Percentiles rank a stretch among this genome's conserved stretches.
phyloP scores from a whole-genome alignment of 352 stramenopile species.

The Pythium biforme region DNA sequence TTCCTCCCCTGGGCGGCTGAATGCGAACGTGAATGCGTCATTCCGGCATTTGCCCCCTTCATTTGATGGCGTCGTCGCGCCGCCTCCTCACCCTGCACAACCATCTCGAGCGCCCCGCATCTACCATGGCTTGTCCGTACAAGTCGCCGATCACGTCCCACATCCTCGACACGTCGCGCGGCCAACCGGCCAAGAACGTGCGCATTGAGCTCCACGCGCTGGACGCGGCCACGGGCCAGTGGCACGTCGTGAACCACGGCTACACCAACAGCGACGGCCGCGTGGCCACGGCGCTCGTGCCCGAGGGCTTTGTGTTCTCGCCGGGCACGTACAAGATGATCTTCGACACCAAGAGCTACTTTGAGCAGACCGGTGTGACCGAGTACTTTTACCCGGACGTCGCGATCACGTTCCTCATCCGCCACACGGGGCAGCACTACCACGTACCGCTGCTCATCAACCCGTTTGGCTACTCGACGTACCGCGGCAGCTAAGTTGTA shows the following conservation, averaged over 20 bases:
- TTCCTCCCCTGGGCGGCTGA: slow-evolving; percentile 18
- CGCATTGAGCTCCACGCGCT: slow-evolving; percentile 64
- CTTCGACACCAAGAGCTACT: slow-evolving; percentile 84
- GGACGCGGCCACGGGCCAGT: slow-evolving; percentile 28
- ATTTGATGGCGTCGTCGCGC: slow-evolving; percentile 21
- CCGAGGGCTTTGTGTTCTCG: slow-evolving; percentile 36
- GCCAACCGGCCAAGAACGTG: slow-evolving; percentile 66
- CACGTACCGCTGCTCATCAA: slow-evolving; percentile 90
- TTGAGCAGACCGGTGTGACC: slow-evolving; percentile 49
- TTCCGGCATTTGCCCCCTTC: neutral
- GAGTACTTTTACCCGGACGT: slow-evolving; percentile 90
- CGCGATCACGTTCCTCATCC: slow-evolving; percentile 75
- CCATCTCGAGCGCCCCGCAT: slow-evolving; percentile 24
- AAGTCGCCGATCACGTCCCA: slow-evolving; percentile 83
- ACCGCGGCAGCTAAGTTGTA: slow-evolving; percentile 71
- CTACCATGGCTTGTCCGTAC: slow-evolving; percentile 29
- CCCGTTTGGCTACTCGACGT: slow-evolving; percentile 89
- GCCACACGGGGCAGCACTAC: slow-evolving; percentile 75
- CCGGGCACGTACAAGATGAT: slow-evolving; percentile 74
- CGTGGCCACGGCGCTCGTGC: slow-evolving; percentile 48
- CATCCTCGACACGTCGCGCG: slow-evolving; percentile 82
- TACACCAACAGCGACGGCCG: slow-evolving; percentile 81
- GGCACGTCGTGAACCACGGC: slow-evolving; percentile 45
- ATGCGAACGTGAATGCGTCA: slow-evolving; percentile 12
- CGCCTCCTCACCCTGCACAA: slow-evolving; percentile 33